Evolutionary conservation across 768 basidiomycete genomes (phyloP).

Genomic region (Leccinum subtestaceum): DNA sequence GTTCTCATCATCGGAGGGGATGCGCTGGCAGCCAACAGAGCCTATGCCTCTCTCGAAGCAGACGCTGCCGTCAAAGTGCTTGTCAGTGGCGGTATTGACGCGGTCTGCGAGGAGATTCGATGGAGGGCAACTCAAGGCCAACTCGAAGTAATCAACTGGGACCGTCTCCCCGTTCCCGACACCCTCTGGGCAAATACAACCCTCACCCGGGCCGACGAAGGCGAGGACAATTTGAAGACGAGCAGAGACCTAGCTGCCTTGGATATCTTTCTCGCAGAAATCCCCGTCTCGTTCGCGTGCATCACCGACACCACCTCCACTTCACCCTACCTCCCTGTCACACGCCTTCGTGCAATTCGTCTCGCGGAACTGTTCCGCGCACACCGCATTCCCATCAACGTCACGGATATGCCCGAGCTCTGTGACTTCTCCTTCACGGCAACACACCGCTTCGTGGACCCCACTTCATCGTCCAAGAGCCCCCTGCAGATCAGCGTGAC

Average conservation of each 20-base stretch:
- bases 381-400: slow-evolving; percentile 73
- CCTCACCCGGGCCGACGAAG: too few relatives aligned
- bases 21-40: slow-evolving; percentile 79
- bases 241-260: slow-evolving; percentile 45
- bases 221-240: neutral
- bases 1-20: slow-evolving; percentile 77
- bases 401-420: slow-evolving; percentile 81
- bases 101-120: slow-evolving; percentile 68
- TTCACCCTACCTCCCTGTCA: slow-evolving; percentile 35
- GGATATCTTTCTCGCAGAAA: slow-evolving; percentile 42
- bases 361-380: slow-evolving; percentile 55
- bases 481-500: slow-evolving; percentile 78
- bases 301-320: slow-evolving; percentile 74
- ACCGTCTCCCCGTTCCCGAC: slow-evolving; percentile 37
- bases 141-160: slow-evolving; percentile 57
- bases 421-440: slow-evolving; percentile 91
- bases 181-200: slow-evolving; percentile 20
- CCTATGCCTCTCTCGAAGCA: slow-evolving; percentile 79
- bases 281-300: slow-evolving; percentile 55
- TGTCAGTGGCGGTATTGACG: slow-evolving; percentile 42
- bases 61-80: slow-evolving; percentile 70
- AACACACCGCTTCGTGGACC: slow-evolving; percentile 73
- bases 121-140: slow-evolving; percentile 60
- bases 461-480: slow-evolving; percentile 42
- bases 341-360: slow-evolving; percentile 49